phyloP scores from a whole-genome alignment of 257 asterid species.

The Osmanthus fragrans region DNA sequence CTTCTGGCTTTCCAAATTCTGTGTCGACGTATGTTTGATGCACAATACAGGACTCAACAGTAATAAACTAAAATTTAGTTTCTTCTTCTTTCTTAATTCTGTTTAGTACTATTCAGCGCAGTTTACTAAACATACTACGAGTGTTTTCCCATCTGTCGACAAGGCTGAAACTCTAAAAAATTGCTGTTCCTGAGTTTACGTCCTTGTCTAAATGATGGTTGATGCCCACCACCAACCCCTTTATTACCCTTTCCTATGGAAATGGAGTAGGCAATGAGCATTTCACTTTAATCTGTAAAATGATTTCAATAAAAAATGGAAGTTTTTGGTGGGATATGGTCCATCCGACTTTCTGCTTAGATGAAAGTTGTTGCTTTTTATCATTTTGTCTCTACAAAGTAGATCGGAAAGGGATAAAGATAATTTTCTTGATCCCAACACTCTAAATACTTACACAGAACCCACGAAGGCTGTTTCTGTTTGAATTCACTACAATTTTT shows the following conservation, averaged over 20 bases:
- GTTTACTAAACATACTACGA: background rate
- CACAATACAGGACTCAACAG: background rate
- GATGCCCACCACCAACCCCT: background rate
- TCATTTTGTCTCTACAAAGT: background rate
- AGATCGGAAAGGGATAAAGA: background rate
- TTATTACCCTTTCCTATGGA: no score
- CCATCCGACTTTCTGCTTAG: background rate
- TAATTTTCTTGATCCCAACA: background rate
- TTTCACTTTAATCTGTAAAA: background rate
- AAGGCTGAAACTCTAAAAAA: background rate
- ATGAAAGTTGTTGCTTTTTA: background rate
- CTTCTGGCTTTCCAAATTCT: background rate
- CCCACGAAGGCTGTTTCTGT: background rate
- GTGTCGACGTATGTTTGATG: background rate
- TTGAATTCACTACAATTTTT: background rate
- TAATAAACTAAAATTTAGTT: no score
- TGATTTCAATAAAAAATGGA: background rate
- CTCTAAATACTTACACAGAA: background rate
- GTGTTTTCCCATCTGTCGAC: background rate
- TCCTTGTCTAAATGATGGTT: background rate
- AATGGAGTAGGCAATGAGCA: background rate
- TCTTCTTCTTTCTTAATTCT: no score
- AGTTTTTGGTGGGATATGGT: background rate
- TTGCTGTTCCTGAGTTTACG: background rate
- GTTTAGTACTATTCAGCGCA: no score